A percentile compares a stretch with the other conserved stretches of the same genome.
Evolutionary conservation across 257 asterid genomes (phyloP).

Genomic region (Cynanchum wilfordii): DNA sequence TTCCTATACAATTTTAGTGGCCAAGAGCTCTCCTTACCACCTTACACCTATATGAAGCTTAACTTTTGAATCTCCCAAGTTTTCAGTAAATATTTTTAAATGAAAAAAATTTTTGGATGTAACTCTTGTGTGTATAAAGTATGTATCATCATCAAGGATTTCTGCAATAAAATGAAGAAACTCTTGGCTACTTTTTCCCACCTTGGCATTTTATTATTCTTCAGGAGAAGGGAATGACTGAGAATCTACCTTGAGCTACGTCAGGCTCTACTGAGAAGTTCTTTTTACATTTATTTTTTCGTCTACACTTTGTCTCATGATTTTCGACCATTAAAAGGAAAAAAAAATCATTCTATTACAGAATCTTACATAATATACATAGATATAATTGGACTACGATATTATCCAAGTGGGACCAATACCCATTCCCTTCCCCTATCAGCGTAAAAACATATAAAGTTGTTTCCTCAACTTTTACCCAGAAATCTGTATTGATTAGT

Average conservation of each 20-base stretch:
- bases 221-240: no score
- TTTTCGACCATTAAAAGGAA: no score
- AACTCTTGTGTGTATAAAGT: constrained; percentile 1
- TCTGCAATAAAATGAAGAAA: neutral
- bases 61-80: neutral
- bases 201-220: no score
- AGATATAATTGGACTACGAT: no score
- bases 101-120: neutral
- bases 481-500: constrained; percentile 6
- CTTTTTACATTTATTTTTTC: no score
- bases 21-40: neutral
- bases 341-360: no score
- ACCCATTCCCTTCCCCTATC: constrained; percentile 22
- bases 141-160: neutral
- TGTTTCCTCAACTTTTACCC: neutral
- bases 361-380: no score
- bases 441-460: constrained; percentile 13
- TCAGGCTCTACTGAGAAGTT: no score
- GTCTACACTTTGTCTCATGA: no score
- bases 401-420: constrained; percentile 9
- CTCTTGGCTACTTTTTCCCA: neutral
- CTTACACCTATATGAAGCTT: neutral
- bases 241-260: no score
- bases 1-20: constrained; percentile 12
- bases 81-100: constrained; percentile 8